A percentile compares a stretch with the other conserved stretches of the same genome.
Evolutionary conservation across 345 rosid species (phyloP).

Genomic region (Eucalyptus cloeziana): DNA sequence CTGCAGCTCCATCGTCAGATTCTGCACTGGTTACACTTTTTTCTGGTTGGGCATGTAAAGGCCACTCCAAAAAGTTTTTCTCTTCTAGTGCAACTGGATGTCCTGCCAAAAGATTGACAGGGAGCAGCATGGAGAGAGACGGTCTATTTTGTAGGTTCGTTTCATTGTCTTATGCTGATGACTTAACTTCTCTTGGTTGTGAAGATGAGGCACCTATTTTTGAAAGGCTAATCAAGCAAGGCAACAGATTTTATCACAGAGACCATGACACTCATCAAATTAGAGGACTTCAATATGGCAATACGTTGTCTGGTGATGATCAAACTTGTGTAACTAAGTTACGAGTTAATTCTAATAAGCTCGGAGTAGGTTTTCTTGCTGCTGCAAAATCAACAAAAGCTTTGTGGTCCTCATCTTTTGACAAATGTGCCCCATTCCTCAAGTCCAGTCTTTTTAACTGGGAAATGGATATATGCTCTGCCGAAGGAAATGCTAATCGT

Average conservation of each 20-base stretch:
- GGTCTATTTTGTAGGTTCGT: constrained; percentile 26
- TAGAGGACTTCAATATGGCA: constrained; percentile 9
- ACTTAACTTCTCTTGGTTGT: not conserved
- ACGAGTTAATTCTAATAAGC: constrained; percentile 47
- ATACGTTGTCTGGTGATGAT: constrained; percentile 20
- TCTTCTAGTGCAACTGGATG: constrained; percentile 43
- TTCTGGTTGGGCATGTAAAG: constrained; percentile 94
- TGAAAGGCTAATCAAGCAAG: not conserved
- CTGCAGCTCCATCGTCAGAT: constrained; percentile 59
- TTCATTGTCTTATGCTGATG: constrained; percentile 13
- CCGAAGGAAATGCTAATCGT: constrained; percentile 30
- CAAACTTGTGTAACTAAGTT: constrained; percentile 69
- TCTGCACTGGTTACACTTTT: constrained; percentile 70
- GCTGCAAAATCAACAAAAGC: constrained; percentile 32
- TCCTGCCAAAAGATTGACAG: constrained; percentile 30
- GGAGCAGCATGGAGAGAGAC: constrained; percentile 34
- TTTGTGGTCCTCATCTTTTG: constrained; percentile 56
- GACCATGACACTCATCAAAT: constrained; percentile 1
- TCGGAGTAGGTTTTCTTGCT: constrained; percentile 57
- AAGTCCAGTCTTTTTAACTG: constrained; percentile 79
- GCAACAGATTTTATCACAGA: not conserved
- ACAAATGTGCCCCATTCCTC: constrained; percentile 60
- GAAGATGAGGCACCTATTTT: not conserved
- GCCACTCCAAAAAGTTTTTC: constrained; percentile 51
- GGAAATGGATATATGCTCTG: constrained; percentile 52